Base-by-base conservation (phyloP, 352 stramenopile genomes). In the Saprolegnia diclina region DNA sequence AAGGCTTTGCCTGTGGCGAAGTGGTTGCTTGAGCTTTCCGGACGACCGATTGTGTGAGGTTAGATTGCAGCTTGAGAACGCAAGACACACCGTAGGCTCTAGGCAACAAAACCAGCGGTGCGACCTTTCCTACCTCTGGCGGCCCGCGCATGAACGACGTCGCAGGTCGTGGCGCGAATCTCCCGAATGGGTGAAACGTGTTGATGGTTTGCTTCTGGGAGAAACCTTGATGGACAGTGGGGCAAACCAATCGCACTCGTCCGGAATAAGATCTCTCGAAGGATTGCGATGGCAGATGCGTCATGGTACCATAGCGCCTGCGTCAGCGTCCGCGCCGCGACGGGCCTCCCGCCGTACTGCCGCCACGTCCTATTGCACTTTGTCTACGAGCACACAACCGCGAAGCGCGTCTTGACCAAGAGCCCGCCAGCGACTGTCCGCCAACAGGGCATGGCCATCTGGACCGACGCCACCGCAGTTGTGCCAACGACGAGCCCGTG, bases 361-460 rank as follows among this genome's bases (percentile, higher is more conserved):
- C 63, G 24, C 2, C 32, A 40, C 1, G 42, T 52, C n/a, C 48
- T 69, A 5, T 19, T 69, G 4, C 46, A 69, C 24, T 59, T 69
- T 26, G 37, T 61, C 44, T 69, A 69, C 40, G 63, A 69, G 37
- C 50, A 26, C 6, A 48, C 63, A 9, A 54, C 32, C 13, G 6
- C 21, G 6, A 69, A 69, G 44, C 26, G 53, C 1, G 42, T 63
- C n/a, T 59, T 45, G n/a, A 18, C 53, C 16, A 69, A 61, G 50
- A 55, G 35, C 44, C 35, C 22, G 13, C 37, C 29, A 24, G 57
- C 40, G 11, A 40, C 52, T 19, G 37, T 52, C 10, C 9, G n/a
- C 5, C 14, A 52, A 19, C 9, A 48, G 26, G 56, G 56, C n/a
- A 50, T 63, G 5, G 63, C 63, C n/a, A 21, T 24, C 13, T 69